A percentile compares a stretch with the other conserved stretches of the same genome.
Conservation (phyloP, 805 yeast genomes). For the Wickerhamiella azyma region DNA sequence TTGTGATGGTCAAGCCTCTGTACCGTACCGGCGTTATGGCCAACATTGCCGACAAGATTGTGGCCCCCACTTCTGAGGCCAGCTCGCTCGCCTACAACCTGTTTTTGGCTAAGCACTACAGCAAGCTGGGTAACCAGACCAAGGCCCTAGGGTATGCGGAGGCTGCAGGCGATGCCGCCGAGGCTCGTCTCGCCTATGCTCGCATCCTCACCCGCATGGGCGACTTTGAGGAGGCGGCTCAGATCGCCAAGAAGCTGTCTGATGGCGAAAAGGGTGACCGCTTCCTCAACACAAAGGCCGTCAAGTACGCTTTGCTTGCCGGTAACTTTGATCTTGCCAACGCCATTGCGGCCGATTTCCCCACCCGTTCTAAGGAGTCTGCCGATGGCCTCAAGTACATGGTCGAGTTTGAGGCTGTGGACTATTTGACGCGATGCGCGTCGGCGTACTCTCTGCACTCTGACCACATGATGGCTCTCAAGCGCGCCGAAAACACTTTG, state of each 20-base stretch:
- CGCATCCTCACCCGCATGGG: conserved; percentile 63
- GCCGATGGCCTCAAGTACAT: conserved; percentile 70
- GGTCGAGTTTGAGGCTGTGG: conserved; percentile 78
- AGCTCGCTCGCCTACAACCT: neutral
- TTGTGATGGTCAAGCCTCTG: conserved; percentile 59
- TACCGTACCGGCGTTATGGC: conserved; percentile 13
- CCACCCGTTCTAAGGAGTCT: conserved; percentile 30
- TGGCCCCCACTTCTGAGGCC: conserved; percentile 15
- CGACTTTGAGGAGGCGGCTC: conserved; percentile 47
- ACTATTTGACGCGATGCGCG: conserved; percentile 78
- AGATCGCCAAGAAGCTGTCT: conserved; percentile 56
- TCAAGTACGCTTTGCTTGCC: conserved; percentile 70
- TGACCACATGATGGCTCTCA: conserved; percentile 58
- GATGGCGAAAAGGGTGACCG: conserved; percentile 76
- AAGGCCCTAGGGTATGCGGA: conserved; percentile 33
- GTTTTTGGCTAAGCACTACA: conserved; percentile 42
- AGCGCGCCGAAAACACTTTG: conserved; percentile 56
- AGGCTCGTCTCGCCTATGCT: conserved; percentile 66
- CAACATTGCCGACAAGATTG: neutral
- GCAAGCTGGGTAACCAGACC: conserved; percentile 39
- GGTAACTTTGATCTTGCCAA: conserved; percentile 62
- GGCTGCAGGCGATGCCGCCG: conserved; percentile 47
- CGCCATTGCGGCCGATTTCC: conserved; percentile 56
- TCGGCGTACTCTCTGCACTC: conserved; percentile 62
- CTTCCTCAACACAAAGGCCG: conserved; percentile 76